A percentile compares a stretch with the other conserved stretches of the same genome.
Conservation (phyloP, 2,329 filamentous ascomycete species). For the Clonostachys byssicola region DNA sequence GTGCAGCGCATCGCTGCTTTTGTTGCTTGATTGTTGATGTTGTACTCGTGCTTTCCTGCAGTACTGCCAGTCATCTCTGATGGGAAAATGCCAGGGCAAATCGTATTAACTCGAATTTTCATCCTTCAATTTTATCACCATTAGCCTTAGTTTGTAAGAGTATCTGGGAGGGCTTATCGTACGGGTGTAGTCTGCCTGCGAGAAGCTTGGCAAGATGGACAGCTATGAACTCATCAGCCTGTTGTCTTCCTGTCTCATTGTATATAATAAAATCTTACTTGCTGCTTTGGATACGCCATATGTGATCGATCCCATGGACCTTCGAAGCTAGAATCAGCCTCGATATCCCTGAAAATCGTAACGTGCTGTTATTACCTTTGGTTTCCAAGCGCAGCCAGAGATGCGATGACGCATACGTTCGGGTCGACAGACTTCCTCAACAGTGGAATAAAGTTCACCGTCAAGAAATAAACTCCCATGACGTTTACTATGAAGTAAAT, state of each 20-base stretch:
- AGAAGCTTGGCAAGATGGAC: conserved; percentile 10
- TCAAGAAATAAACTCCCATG: conserved; percentile 18
- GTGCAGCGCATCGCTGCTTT: conserved; percentile 14
- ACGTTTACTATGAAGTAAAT: conserved; percentile 12
- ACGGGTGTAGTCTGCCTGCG: conserved; percentile 10
- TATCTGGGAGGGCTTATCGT: conserved; percentile 2
- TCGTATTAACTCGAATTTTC: conserved; percentile 15
- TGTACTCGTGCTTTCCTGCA: conserved; percentile 9
- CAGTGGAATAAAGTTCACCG: conserved; percentile 15
- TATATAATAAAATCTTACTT: conserved; percentile 4
- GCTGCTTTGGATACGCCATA: conserved; percentile 16
- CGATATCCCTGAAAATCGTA: background rate
- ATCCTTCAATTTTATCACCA: conserved; percentile 5
- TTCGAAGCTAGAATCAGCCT: background rate
- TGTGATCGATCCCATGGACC: conserved; percentile 12
- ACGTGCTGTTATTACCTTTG: conserved; percentile 6
- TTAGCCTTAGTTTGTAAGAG: background rate
- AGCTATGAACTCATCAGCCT: conserved; percentile 1
- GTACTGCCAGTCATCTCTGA: conserved; percentile 11
- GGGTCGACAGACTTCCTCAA: conserved; percentile 14
- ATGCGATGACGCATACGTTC: conserved; percentile 16
- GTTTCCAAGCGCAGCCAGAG: conserved; percentile 14
- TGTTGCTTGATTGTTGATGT: conserved; percentile 10
- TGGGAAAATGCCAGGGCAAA: conserved; percentile 13
- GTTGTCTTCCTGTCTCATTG: no score